phyloP scores from a whole-genome alignment of 2,329 filamentous ascomycete genomes.

The Trichoderma sp. region DNA sequence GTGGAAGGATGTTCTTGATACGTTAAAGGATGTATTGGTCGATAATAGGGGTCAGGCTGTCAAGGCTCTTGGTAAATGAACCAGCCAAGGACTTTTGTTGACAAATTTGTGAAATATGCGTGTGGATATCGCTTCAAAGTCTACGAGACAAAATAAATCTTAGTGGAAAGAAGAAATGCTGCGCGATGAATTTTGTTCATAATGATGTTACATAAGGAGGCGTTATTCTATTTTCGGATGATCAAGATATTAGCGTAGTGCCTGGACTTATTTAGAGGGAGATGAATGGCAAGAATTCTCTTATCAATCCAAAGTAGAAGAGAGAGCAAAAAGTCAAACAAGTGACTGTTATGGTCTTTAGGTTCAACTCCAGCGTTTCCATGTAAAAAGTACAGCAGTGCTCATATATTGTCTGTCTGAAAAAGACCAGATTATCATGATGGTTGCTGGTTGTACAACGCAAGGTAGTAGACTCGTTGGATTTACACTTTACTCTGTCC shows the following conservation, averaged over 20 bases:
- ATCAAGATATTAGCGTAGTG: not conserved
- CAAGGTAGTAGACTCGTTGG: not conserved
- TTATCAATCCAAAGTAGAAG: too few species aligned
- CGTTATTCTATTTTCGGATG: not conserved
- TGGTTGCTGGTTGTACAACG: not conserved
- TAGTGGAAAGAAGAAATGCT: not conserved
- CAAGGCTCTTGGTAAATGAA: conserved; percentile 31
- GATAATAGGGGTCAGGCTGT: conserved; percentile 33
- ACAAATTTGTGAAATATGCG: not conserved
- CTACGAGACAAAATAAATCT: not conserved
- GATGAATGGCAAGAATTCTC: not conserved
- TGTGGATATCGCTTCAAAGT: not conserved
- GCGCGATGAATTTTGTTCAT: not conserved
- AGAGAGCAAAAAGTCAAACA: too few species aligned
- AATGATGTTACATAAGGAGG: not conserved
- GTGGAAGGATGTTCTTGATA: conserved; percentile 44
- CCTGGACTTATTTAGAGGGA: not conserved
- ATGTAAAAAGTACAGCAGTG: too few species aligned
- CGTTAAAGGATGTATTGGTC: conserved; percentile 40
- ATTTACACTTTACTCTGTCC: not conserved
- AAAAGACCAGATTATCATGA: not conserved
- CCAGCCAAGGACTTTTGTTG: too few species aligned
- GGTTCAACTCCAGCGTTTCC: too few species aligned
- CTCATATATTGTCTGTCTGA: not conserved
- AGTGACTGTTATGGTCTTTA: too few species aligned